Evolutionary conservation across 768 basidiomycete species (phyloP).

Genomic region (Tulasnella sp.): DNA sequence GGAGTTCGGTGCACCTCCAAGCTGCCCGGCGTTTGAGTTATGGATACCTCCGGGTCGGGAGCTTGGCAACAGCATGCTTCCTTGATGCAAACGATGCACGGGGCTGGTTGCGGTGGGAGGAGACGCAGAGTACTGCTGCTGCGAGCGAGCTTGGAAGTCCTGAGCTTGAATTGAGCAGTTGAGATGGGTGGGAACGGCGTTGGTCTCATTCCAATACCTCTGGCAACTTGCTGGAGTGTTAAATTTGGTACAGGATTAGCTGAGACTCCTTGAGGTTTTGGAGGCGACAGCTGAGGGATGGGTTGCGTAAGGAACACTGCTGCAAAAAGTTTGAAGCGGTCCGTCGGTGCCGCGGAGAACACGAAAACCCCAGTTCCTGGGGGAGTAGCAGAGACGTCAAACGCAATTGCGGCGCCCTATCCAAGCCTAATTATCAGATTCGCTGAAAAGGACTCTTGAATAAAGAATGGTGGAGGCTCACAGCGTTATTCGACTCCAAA

Average conservation of each 20-base stretch:
- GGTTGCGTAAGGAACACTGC: conserved; percentile 29
- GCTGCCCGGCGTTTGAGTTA: conserved; percentile 9
- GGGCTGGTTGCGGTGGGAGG: not conserved
- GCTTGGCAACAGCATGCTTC: conserved; percentile 29
- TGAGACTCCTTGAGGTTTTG: not conserved
- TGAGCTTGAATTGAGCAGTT: not conserved
- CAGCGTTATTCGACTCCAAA: conserved; percentile 4
- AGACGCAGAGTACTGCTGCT: conserved; percentile 16
- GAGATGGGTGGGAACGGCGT: not conserved
- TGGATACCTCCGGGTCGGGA: not conserved
- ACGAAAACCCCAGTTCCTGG: conserved; percentile 28
- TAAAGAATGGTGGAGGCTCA: not conserved
- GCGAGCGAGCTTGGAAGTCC: not conserved
- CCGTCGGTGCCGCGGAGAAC: conserved; percentile 2
- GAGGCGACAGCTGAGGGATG: conserved; percentile 13
- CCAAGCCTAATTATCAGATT: not conserved
- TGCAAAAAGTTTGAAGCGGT: not conserved
- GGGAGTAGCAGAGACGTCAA: conserved; percentile 8
- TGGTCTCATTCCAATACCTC: not conserved
- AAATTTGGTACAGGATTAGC: not conserved
- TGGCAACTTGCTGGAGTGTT: not conserved
- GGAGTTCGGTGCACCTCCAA: conserved; percentile 2
- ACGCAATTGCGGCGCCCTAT: conserved; percentile 22
- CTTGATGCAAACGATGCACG: conserved; percentile 29
- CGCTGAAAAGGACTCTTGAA: not conserved